Base-by-base conservation (phyloP, 495 filamentous ascomycete species). In the Lentithecium fluviatile region DNA sequence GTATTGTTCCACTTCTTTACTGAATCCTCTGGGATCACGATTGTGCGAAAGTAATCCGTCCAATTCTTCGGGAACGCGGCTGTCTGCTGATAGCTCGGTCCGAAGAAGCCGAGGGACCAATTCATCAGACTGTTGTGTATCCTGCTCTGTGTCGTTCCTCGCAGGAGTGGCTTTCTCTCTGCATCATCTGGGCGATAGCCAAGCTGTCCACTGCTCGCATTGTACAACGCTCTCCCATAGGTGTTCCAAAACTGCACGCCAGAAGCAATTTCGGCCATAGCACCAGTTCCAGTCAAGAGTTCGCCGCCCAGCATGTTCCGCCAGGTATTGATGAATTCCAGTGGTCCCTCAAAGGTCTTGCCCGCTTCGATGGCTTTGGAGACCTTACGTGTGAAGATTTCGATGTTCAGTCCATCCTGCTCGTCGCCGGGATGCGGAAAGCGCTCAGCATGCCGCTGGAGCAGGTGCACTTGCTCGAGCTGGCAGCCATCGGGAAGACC, bases 381-480 rank as follows among this genome's bases (percentile, higher is more conserved):
- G 53, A 77, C 80, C 19, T 82, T 81, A 6, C 61, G 60, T 0
- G 83, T 49, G 52, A 82, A 82, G 0, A 70, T 34, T 0, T 71
- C 76, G 55, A 84, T 82, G 11, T 63, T 63, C 19, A 74, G 69
- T 60, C 82, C 76, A 53, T 75, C 77, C 7, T 50, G 66, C 5
- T 76, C 78, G 65, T 84, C 80, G 6, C 77, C 71, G 0, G 55
- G 53, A 46, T 74, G 78, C 0, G 79, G 79, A 58, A 80, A 82
- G 42, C 80, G 73, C 62, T 83, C 75, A 0, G 79, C 79, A 65
- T 83, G 80, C 23, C 81, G 75, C 56, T 81, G 80, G 0, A 84
- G 71, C 12, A 74, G 65, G 52, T 80, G 78, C 12, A 71, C 79
- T 54, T 82, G 80, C 45, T 80, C 78, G 25, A 83, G 60, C 45